Evolutionary conservation across 306 rosid genomes (phyloP), one percentile per base, ranked within the genome.

Genomic region (Gleditsia sinensis): DNA sequence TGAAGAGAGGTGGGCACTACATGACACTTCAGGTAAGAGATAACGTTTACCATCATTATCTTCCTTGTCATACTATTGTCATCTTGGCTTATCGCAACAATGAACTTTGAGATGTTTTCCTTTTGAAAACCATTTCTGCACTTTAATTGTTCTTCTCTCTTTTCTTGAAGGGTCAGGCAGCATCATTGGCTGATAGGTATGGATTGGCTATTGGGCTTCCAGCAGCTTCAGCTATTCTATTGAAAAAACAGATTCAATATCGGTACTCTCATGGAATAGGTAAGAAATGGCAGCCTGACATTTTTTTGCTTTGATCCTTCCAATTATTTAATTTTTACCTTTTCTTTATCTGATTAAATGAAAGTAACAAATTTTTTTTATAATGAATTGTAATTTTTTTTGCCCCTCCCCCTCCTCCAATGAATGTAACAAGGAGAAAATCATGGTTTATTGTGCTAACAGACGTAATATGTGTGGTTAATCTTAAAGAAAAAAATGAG

Each of bases 21-120:
- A 94, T 94, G 99, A 94, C 99, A 25, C 99, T 94, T 84, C 99
- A 94, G 99, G 99, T 90, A 83, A 75, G 74, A 66, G 23, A 74
- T 54, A 58, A 73, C 43, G 51, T 63, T 80, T 74, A 37, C 76
- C 24, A 19, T 59, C 40, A 6, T 78, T 70, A 40, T 36, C 72
- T 57, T 71, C 72, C 49, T 67, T 54, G 30, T 69, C 58, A 57
- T 68, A 61, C 60, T 34, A 23, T 24, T 51, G 39, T 64, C 45
- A 51, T 67, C 60, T 45, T 49, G 39, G 39, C 46, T 55, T 42
- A 51, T 57, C 28, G 32, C 45, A 34, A 16, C 57, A 83, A 63
- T 32, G 56, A 56, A 3, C 62, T 67, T 72, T 10, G 6, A 45
- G 36, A 69, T 62, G 56, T 57, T 39, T 74, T 40, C 54, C 72